A percentile compares a stretch with the other conserved stretches of the same genome.
Conservation (phyloP, 208 protist genomes). For the Trypanosoma caninum region DNA sequence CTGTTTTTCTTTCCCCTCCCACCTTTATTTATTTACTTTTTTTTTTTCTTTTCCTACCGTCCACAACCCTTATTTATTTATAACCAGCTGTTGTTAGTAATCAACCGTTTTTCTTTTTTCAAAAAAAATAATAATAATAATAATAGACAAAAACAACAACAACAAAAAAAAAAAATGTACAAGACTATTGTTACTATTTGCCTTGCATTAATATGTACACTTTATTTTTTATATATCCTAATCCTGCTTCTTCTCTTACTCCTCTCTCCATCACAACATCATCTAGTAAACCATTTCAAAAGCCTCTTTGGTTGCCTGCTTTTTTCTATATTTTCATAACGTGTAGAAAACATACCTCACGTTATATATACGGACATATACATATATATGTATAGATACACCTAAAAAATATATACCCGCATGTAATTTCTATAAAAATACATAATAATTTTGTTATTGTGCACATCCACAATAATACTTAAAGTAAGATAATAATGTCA, state of each 20-base stretch:
- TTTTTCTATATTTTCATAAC: background rate
- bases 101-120: too few relatives aligned
- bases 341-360: background rate
- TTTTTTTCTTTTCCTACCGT: background rate
- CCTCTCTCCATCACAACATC: background rate
- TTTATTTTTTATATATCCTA: too few relatives aligned
- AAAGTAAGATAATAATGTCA: too few relatives aligned
- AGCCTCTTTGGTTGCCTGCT: background rate
- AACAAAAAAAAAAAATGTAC: background rate
- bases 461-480: too few relatives aligned
- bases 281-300: background rate
- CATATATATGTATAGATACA: too few relatives aligned
- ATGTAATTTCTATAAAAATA: too few relatives aligned
- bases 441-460: too few relatives aligned
- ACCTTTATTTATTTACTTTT: background rate
- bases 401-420: too few relatives aligned
- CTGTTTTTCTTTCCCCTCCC: background rate
- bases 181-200: background rate
- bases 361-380: constrained; percentile 3
- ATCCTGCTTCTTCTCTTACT: background rate
- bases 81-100: too few relatives aligned
- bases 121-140: too few relatives aligned
- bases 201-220: too few relatives aligned
- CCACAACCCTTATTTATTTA: too few relatives aligned
- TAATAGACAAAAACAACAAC: background rate